Evolutionary conservation across 768 basidiomycete species (phyloP), one percentile per base, ranked within the genome.

Genomic region (Mycena albidolilacea): DNA sequence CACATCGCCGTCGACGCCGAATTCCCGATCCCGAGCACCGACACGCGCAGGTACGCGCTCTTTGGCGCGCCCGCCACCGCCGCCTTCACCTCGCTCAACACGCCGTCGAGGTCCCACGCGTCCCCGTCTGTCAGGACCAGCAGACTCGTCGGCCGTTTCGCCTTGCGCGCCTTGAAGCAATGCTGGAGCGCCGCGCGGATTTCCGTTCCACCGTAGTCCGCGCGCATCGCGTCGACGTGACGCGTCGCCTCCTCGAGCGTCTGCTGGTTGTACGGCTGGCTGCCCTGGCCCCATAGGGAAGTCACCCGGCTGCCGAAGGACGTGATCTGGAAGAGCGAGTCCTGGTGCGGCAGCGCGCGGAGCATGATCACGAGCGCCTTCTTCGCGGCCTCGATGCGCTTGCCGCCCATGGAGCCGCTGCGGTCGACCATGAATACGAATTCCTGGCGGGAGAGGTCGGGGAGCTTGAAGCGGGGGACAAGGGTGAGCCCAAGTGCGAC

Each of bases 351-450:
- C 7, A 88, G 80, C 9, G 84, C 75, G 19, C 78, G 82, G 10
- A 89, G 79, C 7, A 89, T 70, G 71, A 86, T 81, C 0, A 68
- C 65, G 35, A 89, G 77, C 0, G 86, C 83, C 43, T 77, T 71
- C 60, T 82, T 83, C 6, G 86, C 85, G 0, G 79, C 82, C 44
- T 79, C 78, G 12, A 87, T 85, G 10, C 82, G 62, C 8, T 1
- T 19, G 10, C 70, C 69, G 0, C 0, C 0, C 87, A 89, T 89
- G 44, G 84, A 86, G 0, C 83, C 83, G 9, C 82, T 84, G 35
- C 87, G 80, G 72, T 89, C 87, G 21, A 89, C 80, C 17, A 89
- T 60, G 72, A 89, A 88, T 0, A 89, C 80, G 46, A 83, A 89
- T 54, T 88, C 87, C 52, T 86, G 86, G 0, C 78, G 76, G 12